Percentiles rank a stretch among this genome's conserved stretches.
Conservation (phyloP, 2,329 filamentous ascomycete genomes). For the Tolypocladium ovalisporum region DNA sequence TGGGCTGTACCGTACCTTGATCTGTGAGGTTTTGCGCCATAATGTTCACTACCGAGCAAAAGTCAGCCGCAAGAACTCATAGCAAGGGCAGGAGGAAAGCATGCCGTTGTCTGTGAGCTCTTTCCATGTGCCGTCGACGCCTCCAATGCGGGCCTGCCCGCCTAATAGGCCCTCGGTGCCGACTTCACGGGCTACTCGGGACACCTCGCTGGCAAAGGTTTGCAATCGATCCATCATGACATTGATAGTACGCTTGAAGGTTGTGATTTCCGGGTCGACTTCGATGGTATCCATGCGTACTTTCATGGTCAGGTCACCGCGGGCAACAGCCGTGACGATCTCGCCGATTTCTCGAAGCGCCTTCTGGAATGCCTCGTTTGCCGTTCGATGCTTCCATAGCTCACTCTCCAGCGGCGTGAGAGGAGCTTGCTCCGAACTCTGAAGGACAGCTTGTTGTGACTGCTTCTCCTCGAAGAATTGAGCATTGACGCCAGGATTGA, state of each 20-base stretch:
- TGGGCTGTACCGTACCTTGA: constrained; percentile 56
- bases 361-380: constrained; percentile 97
- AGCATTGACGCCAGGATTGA: constrained; percentile 56
- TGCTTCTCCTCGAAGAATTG: constrained; percentile 79
- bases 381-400: constrained; percentile 92
- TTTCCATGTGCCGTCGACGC: constrained; percentile 95
- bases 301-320: constrained; percentile 92
- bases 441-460: constrained; percentile 71
- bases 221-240: constrained; percentile 98
- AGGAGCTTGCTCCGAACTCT: constrained; percentile 73
- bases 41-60: constrained; percentile 56
- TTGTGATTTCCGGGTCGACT: constrained; percentile 96
- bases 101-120: constrained; percentile 80
- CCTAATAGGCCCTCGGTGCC: constrained; percentile 91
- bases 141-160: constrained; percentile 85
- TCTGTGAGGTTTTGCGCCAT: constrained; percentile 77
- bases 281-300: constrained; percentile 91
- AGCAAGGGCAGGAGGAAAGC: not conserved
- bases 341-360: constrained; percentile 92
- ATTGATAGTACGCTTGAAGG: constrained; percentile 96
- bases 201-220: constrained; percentile 93
- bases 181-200: constrained; percentile 86
- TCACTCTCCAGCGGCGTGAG: constrained; percentile 86
- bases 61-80: constrained; percentile 11
- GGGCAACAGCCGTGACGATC: constrained; percentile 92